Percentiles rank a stretch among this genome's conserved stretches.
These are phyloP conservation scores for Caulochytrium protostelioides DNA, from an alignment of 371 early-diverging fungal species.

Conservation along the genomic window DNA sequence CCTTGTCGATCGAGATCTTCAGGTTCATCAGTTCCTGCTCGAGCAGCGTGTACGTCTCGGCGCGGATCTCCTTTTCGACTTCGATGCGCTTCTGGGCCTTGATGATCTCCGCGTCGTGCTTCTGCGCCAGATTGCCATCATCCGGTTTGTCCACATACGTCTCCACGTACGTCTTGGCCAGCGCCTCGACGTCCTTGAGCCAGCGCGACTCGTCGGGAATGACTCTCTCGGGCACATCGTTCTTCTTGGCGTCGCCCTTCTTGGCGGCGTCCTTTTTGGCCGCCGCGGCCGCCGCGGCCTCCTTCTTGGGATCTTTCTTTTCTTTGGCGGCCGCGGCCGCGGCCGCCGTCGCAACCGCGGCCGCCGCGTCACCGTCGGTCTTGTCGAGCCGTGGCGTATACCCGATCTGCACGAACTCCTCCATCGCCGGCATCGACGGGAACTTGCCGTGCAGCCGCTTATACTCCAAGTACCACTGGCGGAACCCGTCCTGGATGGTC, in stretches of 20 bases:
- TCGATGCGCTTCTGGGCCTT: constrained; percentile 26
- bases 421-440: no score
- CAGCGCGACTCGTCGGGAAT: no score
- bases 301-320: background rate
- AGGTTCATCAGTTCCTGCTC: constrained; percentile 32
- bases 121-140: constrained; percentile 29
- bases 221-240: no score
- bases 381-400: no score
- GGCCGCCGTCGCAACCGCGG: background rate
- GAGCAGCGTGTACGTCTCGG: constrained; percentile 6
- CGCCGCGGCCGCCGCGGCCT: background rate
- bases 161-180: no score
- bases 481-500: constrained; percentile 27
- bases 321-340: background rate
- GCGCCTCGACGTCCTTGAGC: no score
- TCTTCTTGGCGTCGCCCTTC: constrained; percentile 2
- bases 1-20: constrained; percentile 24
- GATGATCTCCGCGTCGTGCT: constrained; percentile 34
- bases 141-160: no score
- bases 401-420: no score
- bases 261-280: background rate
- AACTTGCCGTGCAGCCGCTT: constrained; percentile 19
- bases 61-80: constrained; percentile 24
- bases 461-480: constrained; percentile 38
- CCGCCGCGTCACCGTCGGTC: background rate